Evolutionary conservation across 345 rosid species (phyloP), one percentile per base, ranked within the genome.

Genomic region (Camelina sativa): DNA sequence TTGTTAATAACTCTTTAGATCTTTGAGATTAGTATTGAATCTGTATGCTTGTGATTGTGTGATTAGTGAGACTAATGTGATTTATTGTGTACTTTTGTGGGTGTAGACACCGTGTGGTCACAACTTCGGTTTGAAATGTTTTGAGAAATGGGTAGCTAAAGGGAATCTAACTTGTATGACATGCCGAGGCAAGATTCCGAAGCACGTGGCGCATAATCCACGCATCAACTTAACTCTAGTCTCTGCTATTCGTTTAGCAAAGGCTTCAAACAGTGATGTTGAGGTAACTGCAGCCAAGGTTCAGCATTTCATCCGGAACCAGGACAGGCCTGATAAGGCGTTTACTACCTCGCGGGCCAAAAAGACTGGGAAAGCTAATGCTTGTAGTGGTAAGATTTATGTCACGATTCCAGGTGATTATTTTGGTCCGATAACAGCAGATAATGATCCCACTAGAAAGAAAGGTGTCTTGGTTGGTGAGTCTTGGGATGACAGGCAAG

Each of bases 41-140:
- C 15, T 40, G 4, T 25, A 40, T 11, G n/a, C n/a, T 43, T 43
- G 47, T 25, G 28, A 4, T 43, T 43, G 47, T 43, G 16, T 7
- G 50, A 52, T 25, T 17, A 40, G 46, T 23, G 5, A 28, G 5
- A n/a, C 62, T 76, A 11, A 69, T 69, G 44, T 16, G 8, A 28
- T 57, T 12, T 38, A 13, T 47, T 65, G 47, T 78, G 30, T 28
- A 1, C 16, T 8, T 53, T 53, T 20, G 50, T 16, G 48, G 30
- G 37, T 77, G 4, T 87, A 91, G 93, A 88, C 91, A 6, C 90
- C 97, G 3, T 92, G 96, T 19, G 97, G 96, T 3, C 97, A 90
- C 73, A 92, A 92, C 15, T 92, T 85, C 62, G 88, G 96, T 64
- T 59, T 92, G 2, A 86, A 80, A 41, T 92, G 97, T 67, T 92